Conservation (phyloP, 2,329 filamentous ascomycete species). For the Colletotrichum spaethianum region DNA sequence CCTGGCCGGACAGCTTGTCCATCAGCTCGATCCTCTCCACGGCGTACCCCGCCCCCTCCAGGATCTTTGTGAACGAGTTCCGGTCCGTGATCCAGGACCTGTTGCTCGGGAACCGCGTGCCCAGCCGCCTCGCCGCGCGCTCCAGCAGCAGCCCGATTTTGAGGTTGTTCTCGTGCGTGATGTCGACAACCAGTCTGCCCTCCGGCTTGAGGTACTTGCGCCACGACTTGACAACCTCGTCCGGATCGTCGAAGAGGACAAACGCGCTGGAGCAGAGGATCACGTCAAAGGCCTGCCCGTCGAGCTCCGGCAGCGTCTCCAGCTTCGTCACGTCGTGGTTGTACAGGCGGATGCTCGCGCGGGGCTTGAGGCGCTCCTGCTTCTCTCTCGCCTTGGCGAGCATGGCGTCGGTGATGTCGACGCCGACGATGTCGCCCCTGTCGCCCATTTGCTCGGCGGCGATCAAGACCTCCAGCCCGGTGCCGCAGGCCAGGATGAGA, state of each 20-base stretch:
- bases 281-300: slow-evolving; percentile 47
- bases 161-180: slow-evolving; percentile 51
- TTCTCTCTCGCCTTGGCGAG: slow-evolving; percentile 47
- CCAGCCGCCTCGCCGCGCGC: slow-evolving; percentile 45
- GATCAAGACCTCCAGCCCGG: slow-evolving; percentile 50
- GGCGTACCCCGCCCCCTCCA: slow-evolving; percentile 47
- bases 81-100: slow-evolving; percentile 48
- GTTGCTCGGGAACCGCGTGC: slow-evolving; percentile 47
- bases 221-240: slow-evolving; percentile 48
- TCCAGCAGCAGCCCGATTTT: slow-evolving; percentile 47
- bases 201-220: slow-evolving; percentile 46
- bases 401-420: slow-evolving; percentile 53
- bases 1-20: slow-evolving; percentile 46
- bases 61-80: slow-evolving; percentile 47
- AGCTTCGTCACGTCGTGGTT: slow-evolving; percentile 49
- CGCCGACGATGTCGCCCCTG: slow-evolving; percentile 47
- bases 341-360: slow-evolving; percentile 40
- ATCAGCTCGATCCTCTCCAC: slow-evolving; percentile 47
- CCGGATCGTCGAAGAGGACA: slow-evolving; percentile 49
- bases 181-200: slow-evolving; percentile 50
- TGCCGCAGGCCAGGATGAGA: slow-evolving; percentile 53
- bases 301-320: slow-evolving; percentile 39
- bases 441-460: slow-evolving; percentile 48
- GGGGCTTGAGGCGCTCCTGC: slow-evolving; percentile 43
- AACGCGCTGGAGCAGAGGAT: slow-evolving; percentile 54